These are phyloP conservation scores for Tolypocladium amazonense DNA, from an alignment of 2,329 filamentous ascomycete species.

Conservation along the genomic window DNA sequence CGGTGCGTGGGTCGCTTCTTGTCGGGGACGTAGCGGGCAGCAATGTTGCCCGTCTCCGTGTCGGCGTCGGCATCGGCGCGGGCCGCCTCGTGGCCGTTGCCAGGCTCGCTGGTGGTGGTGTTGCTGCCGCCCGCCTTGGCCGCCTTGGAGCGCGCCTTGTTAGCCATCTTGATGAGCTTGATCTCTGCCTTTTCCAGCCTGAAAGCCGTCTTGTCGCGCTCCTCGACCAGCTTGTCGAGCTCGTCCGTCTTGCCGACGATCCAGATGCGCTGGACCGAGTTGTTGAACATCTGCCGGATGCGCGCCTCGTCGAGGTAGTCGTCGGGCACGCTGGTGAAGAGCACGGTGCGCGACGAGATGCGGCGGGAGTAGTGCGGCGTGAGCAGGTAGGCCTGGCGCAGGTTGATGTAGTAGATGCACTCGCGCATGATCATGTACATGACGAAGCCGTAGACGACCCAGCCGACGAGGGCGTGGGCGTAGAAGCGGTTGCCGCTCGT, in stretches of 20 bases:
- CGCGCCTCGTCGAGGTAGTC: slow-evolving; percentile 65
- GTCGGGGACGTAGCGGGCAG: slow-evolving; percentile 55
- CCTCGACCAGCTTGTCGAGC: slow-evolving; percentile 66
- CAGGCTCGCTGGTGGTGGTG: slow-evolving; percentile 4
- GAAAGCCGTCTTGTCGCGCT: slow-evolving; percentile 64
- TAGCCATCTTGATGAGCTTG: slow-evolving; percentile 57
- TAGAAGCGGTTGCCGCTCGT: slow-evolving; percentile 58
- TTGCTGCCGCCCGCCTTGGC: slow-evolving; percentile 18
- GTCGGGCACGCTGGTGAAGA: slow-evolving; percentile 80
- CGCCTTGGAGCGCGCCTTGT: slow-evolving; percentile 24
- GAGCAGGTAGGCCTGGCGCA: slow-evolving; percentile 88
- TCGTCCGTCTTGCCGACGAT: slow-evolving; percentile 62
- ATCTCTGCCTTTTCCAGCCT: slow-evolving; percentile 79
- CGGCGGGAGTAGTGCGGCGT: slow-evolving; percentile 73
- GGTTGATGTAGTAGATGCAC: slow-evolving; percentile 83
- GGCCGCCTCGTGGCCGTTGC: slow-evolving; percentile 15
- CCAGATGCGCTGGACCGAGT: slow-evolving; percentile 75
- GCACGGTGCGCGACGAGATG: slow-evolving; percentile 80
- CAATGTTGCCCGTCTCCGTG: slow-evolving; percentile 53
- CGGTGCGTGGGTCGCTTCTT: slow-evolving; percentile 63
- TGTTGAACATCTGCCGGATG: slow-evolving; percentile 66
- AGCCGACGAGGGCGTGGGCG: slow-evolving; percentile 71
- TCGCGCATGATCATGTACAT: slow-evolving; percentile 86
- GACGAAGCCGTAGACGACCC: slow-evolving; percentile 77
- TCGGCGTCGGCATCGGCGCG: slow-evolving; percentile 27